These are phyloP conservation scores for Cucumis hystrix DNA, from an alignment of 306 rosid genomes.

Conservation along the genomic window DNA sequence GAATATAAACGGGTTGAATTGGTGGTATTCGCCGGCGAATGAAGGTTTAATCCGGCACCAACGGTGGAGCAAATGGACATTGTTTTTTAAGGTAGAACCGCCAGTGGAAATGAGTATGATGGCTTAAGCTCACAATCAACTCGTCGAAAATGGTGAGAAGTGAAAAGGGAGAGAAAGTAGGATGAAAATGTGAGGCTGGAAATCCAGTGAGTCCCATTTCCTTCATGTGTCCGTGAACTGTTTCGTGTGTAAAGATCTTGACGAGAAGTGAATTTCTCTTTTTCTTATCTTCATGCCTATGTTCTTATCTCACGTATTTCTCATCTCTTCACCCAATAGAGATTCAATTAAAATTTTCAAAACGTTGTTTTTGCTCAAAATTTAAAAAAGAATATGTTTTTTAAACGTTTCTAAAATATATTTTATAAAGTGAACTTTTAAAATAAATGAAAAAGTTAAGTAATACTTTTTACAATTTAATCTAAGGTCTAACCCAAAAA, in stretches of 20 bases:
- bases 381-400: too few species aligned
- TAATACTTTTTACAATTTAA: too few species aligned
- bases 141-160: not conserved
- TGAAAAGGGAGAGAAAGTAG: not conserved
- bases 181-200: slow-evolving; percentile 16
- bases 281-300: not conserved
- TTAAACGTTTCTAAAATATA: too few species aligned
- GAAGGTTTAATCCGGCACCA: slow-evolving; percentile 28
- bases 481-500: too few species aligned
- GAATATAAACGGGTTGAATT: slow-evolving; percentile 33
- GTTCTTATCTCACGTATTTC: too few species aligned
- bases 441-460: too few species aligned
- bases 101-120: not conserved
- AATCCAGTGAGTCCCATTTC: slow-evolving; percentile 6
- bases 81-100: slow-evolving; percentile 2
- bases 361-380: too few species aligned
- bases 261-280: slow-evolving; percentile 21
- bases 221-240: not conserved
- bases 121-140: not conserved
- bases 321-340: too few species aligned
- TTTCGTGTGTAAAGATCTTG: slow-evolving; percentile 22
- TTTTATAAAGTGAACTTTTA: too few species aligned
- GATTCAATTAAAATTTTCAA: too few species aligned
- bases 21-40: slow-evolving; percentile 29
- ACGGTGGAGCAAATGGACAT: slow-evolving; percentile 60